Evolutionary conservation across 2,329 filamentous ascomycete genomes (phyloP).

Genomic region (Fusarium pseudoanthophilum): DNA sequence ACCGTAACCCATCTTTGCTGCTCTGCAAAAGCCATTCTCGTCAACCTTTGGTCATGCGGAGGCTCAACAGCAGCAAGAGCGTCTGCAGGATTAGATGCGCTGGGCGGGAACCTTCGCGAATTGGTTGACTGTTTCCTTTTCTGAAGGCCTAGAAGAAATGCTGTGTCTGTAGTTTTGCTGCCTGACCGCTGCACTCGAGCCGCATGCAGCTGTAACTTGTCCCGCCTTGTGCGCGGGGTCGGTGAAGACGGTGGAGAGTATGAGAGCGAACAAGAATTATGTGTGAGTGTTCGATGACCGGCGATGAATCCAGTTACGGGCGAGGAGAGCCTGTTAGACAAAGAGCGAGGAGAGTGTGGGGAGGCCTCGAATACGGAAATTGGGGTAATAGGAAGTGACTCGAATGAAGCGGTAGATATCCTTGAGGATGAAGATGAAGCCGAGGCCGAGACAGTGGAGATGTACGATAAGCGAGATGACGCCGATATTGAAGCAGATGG

Average conservation of each 20-base stretch:
- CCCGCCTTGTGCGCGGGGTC: constrained; percentile 54
- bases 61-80: constrained; percentile 59
- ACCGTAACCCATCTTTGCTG: constrained; percentile 79
- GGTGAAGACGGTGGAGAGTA: constrained; percentile 43
- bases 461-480: constrained; percentile 42
- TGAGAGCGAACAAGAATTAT: constrained; percentile 31
- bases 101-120: constrained; percentile 46
- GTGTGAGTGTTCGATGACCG: constrained; percentile 36
- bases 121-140: constrained; percentile 38
- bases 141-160: constrained; percentile 39
- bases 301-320: constrained; percentile 29
- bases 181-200: constrained; percentile 59
- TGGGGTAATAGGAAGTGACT: constrained; percentile 35
- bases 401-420: constrained; percentile 38
- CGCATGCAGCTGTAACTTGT: constrained; percentile 63
- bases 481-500: constrained; percentile 38
- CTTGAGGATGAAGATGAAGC: constrained; percentile 36
- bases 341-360: constrained; percentile 21
- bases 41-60: constrained; percentile 61
- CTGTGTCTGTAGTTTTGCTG: constrained; percentile 47
- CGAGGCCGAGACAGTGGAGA: constrained; percentile 38
- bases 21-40: constrained; percentile 72
- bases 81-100: constrained; percentile 53
- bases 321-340: constrained; percentile 21
- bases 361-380: constrained; percentile 30